phyloP scores from a whole-genome alignment of 495 filamentous ascomycete species.

The Tetracladium setigerum region DNA sequence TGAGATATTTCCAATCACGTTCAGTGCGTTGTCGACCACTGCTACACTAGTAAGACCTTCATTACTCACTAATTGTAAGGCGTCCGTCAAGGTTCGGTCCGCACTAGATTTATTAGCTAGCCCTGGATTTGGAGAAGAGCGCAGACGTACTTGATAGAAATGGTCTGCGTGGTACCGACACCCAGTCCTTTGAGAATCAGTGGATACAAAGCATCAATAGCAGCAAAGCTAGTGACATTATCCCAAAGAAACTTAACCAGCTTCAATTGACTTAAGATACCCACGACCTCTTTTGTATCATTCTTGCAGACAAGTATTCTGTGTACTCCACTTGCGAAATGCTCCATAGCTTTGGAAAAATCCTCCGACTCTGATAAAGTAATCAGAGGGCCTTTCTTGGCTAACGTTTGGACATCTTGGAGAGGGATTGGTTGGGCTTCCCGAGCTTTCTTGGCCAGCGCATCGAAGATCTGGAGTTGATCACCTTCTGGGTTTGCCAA shows the following conservation, averaged over 20 bases:
- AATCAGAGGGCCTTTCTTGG: constrained; percentile 70
- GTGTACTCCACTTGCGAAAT: constrained; percentile 87
- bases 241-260: constrained; percentile 95
- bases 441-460: constrained; percentile 71
- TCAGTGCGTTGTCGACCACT: constrained; percentile 80
- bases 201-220: constrained; percentile 79
- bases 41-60: constrained; percentile 88
- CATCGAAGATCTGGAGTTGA: constrained; percentile 61
- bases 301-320: constrained; percentile 71
- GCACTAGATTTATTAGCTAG: constrained; percentile 51
- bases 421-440: constrained; percentile 70
- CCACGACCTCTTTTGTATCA: constrained; percentile 62
- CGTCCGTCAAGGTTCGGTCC: constrained; percentile 77
- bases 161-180: constrained; percentile 73
- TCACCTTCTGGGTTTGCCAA: constrained; percentile 65
- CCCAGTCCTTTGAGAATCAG: constrained; percentile 64
- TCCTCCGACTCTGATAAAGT: constrained; percentile 64
- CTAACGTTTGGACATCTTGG: constrained; percentile 71
- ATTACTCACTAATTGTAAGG: constrained; percentile 82
- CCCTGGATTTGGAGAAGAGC: no score
- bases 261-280: constrained; percentile 83
- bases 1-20: constrained; percentile 97
- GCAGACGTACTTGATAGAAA: constrained; percentile 83
- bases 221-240: constrained; percentile 78
- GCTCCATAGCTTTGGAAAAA: constrained; percentile 73